Base-by-base conservation (phyloP, 2,329 filamentous ascomycete genomes). In the Taxawa tesnikishii region DNA sequence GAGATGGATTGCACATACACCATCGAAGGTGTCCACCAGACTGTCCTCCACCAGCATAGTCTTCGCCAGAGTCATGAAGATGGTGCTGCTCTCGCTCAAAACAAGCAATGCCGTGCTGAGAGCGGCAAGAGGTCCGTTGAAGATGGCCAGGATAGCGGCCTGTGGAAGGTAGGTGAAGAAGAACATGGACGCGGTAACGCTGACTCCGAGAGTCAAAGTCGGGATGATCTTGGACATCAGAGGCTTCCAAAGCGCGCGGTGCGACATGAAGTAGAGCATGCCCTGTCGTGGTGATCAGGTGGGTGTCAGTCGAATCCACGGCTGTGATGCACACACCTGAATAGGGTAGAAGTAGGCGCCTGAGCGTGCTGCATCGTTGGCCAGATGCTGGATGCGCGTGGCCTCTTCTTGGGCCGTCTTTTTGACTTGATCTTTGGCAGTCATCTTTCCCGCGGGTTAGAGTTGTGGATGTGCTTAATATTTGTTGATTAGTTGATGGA, bases 11-110 rank as follows among this genome's bases (percentile, higher is more conserved):
- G 21, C 14, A 40, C 50, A 19, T 7, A 68, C 67, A 12, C 80
- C 84, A 50, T 94, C 88, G 52, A 94, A 94, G 0, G 83, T 88
- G 53, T 94, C 85, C 15, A 90, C 65, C 19, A 94, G 65, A 0
- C 83, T 80, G 39, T 92, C 83, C 42, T 83, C 75, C 27, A 94
- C 71, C 23, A 94, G 59, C 51, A 84, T 88, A 26, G 71, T 78
- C 45, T 77, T 74, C 27, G 67, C 65, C n/a, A 78, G 50, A 18
- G 73, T 51, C 36, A 58, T 63, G 44, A 63, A 63, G 33, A 67
- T 55, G 11, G 64, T 66, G 26, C 60, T 63, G 39, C 55, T 57
- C 43, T 68, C 65, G 40, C 59, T 63, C 21, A 60, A 54, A 4
- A 83, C 73, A 13, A 87, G 67, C 6, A 85, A 58, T 2, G 77